Conservation (phyloP, 139 green algal genomes). For the Mesotaenium endlicherianum region DNA sequence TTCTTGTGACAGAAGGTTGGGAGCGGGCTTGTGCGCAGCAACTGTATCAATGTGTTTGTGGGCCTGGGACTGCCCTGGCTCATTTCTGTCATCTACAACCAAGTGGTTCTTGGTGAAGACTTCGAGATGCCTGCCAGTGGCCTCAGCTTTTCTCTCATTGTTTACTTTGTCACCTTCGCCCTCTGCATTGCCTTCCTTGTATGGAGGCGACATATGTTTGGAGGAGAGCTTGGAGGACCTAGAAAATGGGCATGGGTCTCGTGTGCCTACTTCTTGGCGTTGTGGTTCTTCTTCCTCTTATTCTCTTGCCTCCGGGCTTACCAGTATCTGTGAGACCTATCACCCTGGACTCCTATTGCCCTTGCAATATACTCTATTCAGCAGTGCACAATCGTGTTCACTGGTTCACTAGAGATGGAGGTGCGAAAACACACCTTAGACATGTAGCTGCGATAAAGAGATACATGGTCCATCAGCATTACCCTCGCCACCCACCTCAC, state of each 20-base stretch:
- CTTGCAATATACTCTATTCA: too few relatives aligned
- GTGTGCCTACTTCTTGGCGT: conserved; percentile 9
- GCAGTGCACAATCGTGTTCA: too few relatives aligned
- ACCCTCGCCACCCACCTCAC: too few relatives aligned
- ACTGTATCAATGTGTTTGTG: conserved; percentile 49
- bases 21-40: conserved; percentile 39
- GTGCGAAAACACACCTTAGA: too few relatives aligned
- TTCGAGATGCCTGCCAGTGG: conserved; percentile 18
- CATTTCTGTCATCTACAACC: conserved; percentile 38
- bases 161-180: conserved; percentile 16
- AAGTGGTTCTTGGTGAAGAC: conserved; percentile 1
- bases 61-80: conserved; percentile 41
- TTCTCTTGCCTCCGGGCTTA: conserved; percentile 42
- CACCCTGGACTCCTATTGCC: too few relatives aligned
- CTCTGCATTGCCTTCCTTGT: conserved; percentile 18
- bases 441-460: too few relatives aligned
- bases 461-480: too few relatives aligned
- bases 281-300: conserved; percentile 39
- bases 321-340: neutral
- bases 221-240: conserved; percentile 38
- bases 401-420: too few relatives aligned
- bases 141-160: conserved; percentile 32
- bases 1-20: too few relatives aligned
- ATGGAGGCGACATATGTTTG: conserved; percentile 7
- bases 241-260: conserved; percentile 21